Evolutionary conservation across 306 rosid species (phyloP).

Genomic region (Morella rubra): DNA sequence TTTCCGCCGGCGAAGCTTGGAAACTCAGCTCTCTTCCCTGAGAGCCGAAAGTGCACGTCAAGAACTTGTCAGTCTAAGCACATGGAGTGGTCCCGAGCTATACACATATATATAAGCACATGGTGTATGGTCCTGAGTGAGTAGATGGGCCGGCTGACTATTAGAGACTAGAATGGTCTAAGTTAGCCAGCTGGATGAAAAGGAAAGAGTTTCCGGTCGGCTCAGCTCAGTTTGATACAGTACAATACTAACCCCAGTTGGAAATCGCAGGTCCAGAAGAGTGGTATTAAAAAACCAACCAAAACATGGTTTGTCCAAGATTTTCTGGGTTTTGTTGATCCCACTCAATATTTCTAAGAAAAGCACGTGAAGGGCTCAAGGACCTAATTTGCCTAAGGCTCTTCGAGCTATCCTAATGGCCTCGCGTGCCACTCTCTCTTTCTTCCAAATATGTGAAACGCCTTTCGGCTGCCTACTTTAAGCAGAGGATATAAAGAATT

Average conservation of each 20-base stretch:
- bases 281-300: not conserved
- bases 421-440: no score
- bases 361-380: slow-evolving; percentile 23
- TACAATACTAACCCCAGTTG: not conserved
- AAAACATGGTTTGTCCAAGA: not conserved
- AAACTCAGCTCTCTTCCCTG: not conserved
- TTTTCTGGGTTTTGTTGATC: slow-evolving; percentile 25
- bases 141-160: not conserved
- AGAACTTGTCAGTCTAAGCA: no score
- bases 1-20: not conserved
- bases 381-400: no score
- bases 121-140: not conserved
- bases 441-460: not conserved
- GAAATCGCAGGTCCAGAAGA: not conserved
- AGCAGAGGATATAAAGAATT: no score
- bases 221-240: not conserved
- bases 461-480: not conserved
- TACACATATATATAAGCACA: not conserved
- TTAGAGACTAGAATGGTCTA: slow-evolving; percentile 7
- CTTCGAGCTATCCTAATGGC: no score
- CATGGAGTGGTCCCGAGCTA: not conserved
- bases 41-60: not conserved
- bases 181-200: slow-evolving; percentile 14
- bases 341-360: not conserved
- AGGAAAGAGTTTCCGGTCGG: not conserved